Percentiles rank a stretch among this genome's conserved stretches.
These are phyloP conservation scores for Exophiala spinifera DNA, from an alignment of 2,329 filamentous ascomycete species.

Conservation along the genomic window DNA sequence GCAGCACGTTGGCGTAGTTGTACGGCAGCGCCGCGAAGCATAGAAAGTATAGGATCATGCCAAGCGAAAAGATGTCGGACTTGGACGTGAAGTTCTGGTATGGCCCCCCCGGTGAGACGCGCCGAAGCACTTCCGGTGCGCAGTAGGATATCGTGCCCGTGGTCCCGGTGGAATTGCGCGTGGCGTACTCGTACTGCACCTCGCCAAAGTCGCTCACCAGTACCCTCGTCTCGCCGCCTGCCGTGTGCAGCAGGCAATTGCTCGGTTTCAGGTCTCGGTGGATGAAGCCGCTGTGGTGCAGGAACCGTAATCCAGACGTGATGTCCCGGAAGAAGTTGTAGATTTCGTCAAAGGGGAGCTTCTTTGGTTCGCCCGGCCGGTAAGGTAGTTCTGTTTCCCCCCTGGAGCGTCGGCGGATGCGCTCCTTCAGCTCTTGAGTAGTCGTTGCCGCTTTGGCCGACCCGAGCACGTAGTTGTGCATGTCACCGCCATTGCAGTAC, in stretches of 20 bases:
- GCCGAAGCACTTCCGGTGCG: conserved; percentile 83
- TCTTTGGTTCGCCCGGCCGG: conserved; percentile 45
- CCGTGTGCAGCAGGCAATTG: conserved; percentile 85
- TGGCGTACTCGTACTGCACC: conserved; percentile 78
- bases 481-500: conserved; percentile 91
- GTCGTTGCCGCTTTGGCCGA: conserved; percentile 61
- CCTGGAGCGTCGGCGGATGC: conserved; percentile 76
- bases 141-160: conserved; percentile 98
- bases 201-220: conserved; percentile 98
- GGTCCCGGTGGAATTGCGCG: conserved; percentile 83
- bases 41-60: conserved; percentile 98
- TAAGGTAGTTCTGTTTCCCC: conserved; percentile 62
- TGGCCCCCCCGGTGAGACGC: conserved; percentile 60
- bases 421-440: conserved; percentile 84
- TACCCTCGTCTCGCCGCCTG: conserved; percentile 68
- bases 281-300: conserved; percentile 89
- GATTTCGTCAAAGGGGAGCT: conserved; percentile 80
- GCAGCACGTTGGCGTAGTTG: conserved; percentile 72
- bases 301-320: conserved; percentile 82
- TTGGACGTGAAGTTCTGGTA: conserved; percentile 95
- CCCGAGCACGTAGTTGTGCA: conserved; percentile 82
- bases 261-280: conserved; percentile 94
- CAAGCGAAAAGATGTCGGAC: conserved; percentile 95
- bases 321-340: conserved; percentile 97
- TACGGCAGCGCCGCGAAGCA: conserved; percentile 92